phyloP scores from a whole-genome alignment of 345 rosid species.

The Salix purpurea region DNA sequence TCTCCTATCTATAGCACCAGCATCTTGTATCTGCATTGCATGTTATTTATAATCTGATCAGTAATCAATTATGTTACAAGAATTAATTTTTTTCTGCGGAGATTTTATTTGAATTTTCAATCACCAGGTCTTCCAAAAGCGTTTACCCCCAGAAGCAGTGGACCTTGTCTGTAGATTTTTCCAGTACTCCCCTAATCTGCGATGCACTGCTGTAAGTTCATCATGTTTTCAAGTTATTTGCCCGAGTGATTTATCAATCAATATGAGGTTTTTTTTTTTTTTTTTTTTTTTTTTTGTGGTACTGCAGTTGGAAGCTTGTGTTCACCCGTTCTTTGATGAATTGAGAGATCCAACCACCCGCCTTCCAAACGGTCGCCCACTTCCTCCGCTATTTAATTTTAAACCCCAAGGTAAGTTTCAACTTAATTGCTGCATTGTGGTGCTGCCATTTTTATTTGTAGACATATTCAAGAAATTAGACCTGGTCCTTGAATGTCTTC shows the following conservation, averaged over 20 bases:
- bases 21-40: background rate
- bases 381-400: conserved; percentile 85
- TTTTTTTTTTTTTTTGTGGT: background rate
- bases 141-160: conserved; percentile 93
- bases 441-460: background rate
- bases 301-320: conserved; percentile 78
- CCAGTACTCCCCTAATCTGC: conserved; percentile 91
- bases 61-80: background rate
- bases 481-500: background rate
- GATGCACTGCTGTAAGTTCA: conserved; percentile 91
- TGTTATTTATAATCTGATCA: background rate
- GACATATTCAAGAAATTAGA: background rate
- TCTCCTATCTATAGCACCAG: background rate
- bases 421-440: background rate
- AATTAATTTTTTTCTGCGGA: background rate
- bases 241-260: background rate
- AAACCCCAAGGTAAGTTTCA: conserved; percentile 50
- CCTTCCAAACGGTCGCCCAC: conserved; percentile 90
- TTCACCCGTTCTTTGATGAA: conserved; percentile 88
- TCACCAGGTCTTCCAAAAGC: conserved; percentile 71
- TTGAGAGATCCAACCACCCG: conserved; percentile 82
- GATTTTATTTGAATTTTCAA: conserved; percentile 11
- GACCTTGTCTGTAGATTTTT: conserved; percentile 93
- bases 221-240: background rate
- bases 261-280: background rate